Percentiles rank a stretch among this genome's conserved stretches.
Conservation (phyloP, 495 filamentous ascomycete genomes). For the Cercophora samala region DNA sequence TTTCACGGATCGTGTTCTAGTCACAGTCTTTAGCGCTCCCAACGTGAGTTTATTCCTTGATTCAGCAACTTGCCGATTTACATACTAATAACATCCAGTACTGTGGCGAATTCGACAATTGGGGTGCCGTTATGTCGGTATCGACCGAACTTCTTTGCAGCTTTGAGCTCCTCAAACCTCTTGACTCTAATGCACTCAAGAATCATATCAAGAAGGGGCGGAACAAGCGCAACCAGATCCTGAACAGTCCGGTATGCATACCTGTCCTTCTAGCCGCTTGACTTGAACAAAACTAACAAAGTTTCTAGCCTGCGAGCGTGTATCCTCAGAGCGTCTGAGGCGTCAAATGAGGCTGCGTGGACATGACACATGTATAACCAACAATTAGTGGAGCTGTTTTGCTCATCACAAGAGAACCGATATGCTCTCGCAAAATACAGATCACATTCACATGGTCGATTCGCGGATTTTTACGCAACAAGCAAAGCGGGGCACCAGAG, state of each 20-base stretch:
- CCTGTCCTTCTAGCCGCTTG: background rate
- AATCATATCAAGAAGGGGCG: slow-evolving; percentile 98
- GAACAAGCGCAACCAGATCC: slow-evolving; percentile 82
- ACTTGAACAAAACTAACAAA: slow-evolving; percentile 19
- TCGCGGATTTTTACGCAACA: slow-evolving; percentile 9
- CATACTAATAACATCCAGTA: slow-evolving; percentile 55
- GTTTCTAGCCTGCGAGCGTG: slow-evolving; percentile 40
- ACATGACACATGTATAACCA: slow-evolving; percentile 1
- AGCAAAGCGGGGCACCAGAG: background rate
- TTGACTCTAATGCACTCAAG: slow-evolving; percentile 96
- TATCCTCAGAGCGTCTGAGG: slow-evolving; percentile 53
- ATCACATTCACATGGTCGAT: slow-evolving; percentile 14
- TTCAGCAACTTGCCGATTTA: background rate
- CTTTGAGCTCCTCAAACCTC: slow-evolving; percentile 93
- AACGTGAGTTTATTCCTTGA: slow-evolving; percentile 63
- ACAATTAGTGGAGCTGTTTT: background rate
- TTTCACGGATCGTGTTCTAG: slow-evolving; percentile 90
- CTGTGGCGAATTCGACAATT: slow-evolving; percentile 99
- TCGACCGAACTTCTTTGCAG: slow-evolving; percentile 90
- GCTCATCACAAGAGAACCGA: slow-evolving; percentile 1
- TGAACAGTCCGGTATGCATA: slow-evolving; percentile 83
- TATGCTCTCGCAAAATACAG: background rate
- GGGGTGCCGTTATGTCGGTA: slow-evolving; percentile 98
- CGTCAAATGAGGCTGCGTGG: background rate
- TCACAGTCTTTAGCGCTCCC: slow-evolving; percentile 96